Conservation (phyloP, 768 basidiomycete genomes). For the Russula vinacea region DNA sequence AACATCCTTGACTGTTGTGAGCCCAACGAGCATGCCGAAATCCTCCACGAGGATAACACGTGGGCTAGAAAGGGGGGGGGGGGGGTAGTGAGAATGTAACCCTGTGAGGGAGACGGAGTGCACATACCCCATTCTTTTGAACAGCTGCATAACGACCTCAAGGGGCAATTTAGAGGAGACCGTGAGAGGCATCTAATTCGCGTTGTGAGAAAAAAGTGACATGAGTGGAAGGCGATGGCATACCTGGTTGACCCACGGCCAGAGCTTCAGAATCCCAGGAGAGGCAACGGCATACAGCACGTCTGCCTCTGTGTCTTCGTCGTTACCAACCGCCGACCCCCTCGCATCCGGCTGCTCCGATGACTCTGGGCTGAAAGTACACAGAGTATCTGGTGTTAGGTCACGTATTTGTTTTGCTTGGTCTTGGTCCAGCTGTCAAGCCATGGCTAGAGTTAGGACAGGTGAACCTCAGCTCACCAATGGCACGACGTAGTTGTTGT, state of each 20-base stretch:
- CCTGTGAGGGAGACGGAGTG: conserved; percentile 8
- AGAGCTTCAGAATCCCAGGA: conserved; percentile 60
- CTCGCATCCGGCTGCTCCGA: conserved; percentile 50
- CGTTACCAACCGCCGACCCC: conserved; percentile 52
- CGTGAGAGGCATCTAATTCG: conserved; percentile 80
- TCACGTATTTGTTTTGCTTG: conserved; percentile 64
- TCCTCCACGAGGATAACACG: conserved; percentile 95
- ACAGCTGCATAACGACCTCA: conserved; percentile 96
- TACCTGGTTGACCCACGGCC: conserved; percentile 96
- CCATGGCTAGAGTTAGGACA: neutral
- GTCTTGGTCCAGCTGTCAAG: conserved; percentile 45
- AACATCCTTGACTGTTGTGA: conserved; percentile 96
- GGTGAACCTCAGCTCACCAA: conserved; percentile 50
- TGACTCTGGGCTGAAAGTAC: conserved; percentile 61
- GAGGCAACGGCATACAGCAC: conserved; percentile 59
- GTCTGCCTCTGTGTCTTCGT: conserved; percentile 66
- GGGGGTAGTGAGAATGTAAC: conserved; percentile 6
- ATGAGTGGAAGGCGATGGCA: conserved; percentile 26
- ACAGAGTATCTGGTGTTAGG: conserved; percentile 60
- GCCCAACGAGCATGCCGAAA: conserved; percentile 73
- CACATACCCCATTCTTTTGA: conserved; percentile 94
- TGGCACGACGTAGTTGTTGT: conserved; percentile 77
- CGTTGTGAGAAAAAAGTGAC: conserved; percentile 7
- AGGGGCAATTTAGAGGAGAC: conserved; percentile 89
- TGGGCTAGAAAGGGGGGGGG: conserved; percentile 55